Conservation (phyloP, 805 yeast genomes). For the Ogataea degrootiae region DNA sequence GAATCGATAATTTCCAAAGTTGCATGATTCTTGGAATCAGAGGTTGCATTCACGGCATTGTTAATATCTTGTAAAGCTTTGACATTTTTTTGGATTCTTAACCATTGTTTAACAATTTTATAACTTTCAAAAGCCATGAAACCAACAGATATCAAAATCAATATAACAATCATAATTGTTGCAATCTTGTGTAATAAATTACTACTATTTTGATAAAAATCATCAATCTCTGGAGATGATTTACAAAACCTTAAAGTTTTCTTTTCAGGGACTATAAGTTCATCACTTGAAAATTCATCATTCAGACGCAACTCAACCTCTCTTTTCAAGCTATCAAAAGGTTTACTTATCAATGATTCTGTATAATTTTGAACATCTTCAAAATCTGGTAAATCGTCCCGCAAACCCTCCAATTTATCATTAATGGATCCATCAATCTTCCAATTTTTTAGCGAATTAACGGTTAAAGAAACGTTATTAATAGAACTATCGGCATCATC, state of each 20-base stretch:
- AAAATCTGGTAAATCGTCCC: constrained; percentile 59
- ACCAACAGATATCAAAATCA: constrained; percentile 37
- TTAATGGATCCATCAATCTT: constrained; percentile 65
- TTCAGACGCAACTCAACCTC: constrained; percentile 29
- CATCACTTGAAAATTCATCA: constrained; percentile 17
- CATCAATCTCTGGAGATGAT: constrained; percentile 34
- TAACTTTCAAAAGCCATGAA: constrained; percentile 40
- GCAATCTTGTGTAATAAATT: constrained; percentile 32
- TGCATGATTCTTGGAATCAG: constrained; percentile 4
- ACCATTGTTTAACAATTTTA: constrained; percentile 47
- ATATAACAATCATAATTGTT: constrained; percentile 34
- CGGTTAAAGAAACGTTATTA: constrained; percentile 51
- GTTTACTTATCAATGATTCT: constrained; percentile 46
- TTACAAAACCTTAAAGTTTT: constrained; percentile 35
- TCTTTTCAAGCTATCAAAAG: constrained; percentile 48
- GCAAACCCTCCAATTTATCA: constrained; percentile 46
- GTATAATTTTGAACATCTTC: constrained; percentile 59
- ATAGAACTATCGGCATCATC: constrained; percentile 28
- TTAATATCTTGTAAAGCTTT: constrained; percentile 11
- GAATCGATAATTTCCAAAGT: constrained; percentile 25
- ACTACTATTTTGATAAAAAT: constrained; percentile 31
- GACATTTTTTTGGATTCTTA: constrained; percentile 34
- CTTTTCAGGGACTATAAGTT: constrained; percentile 38
- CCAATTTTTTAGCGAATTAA: constrained; percentile 50
- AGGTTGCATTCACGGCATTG: background rate